A percentile compares a stretch with the other conserved stretches of the same genome.
Evolutionary conservation across 106 monocot species (phyloP).

Genomic region (Triglochin maritima): DNA sequence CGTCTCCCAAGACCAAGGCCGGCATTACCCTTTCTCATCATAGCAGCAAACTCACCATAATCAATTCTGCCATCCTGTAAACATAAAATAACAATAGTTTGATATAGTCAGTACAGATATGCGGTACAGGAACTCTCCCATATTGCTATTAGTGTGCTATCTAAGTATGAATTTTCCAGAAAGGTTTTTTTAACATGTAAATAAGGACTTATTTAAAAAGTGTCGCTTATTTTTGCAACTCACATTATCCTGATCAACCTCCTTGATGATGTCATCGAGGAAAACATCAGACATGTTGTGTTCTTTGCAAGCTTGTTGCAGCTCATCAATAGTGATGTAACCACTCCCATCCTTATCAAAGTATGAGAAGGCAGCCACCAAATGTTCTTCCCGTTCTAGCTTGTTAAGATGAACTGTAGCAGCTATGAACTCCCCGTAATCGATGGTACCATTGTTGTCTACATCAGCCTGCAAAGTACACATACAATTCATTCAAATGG

Average conservation of each 20-base stretch:
- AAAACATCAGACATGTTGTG: slow-evolving; percentile 58
- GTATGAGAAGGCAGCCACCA: slow-evolving; percentile 66
- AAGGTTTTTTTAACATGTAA: not conserved
- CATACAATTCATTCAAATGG: not conserved
- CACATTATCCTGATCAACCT: slow-evolving; percentile 82
- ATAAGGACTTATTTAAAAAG: not conserved
- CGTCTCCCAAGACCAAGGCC: slow-evolving; percentile 11
- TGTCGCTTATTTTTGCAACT: slow-evolving; percentile 8
- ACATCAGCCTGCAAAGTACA: slow-evolving; percentile 46
- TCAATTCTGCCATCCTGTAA: slow-evolving; percentile 13
- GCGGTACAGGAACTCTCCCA: not conserved
- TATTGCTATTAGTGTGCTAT: too few species aligned
- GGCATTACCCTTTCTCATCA: slow-evolving; percentile 15
- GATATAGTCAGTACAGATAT: not conserved
- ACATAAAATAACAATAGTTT: not conserved
- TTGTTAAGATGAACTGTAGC: slow-evolving; percentile 87
- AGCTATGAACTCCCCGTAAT: slow-evolving; percentile 76
- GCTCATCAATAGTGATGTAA: slow-evolving; percentile 83
- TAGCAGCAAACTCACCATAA: slow-evolving; percentile 16
- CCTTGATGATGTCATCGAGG: slow-evolving; percentile 89
- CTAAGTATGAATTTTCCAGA: too few species aligned
- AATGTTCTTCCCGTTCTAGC: slow-evolving; percentile 74
- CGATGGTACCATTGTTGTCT: slow-evolving; percentile 60
- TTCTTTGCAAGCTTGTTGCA: slow-evolving; percentile 63
- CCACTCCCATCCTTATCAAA: slow-evolving; percentile 91